These are phyloP conservation scores for Metarhizium album DNA, from an alignment of 2,329 filamentous ascomycete species.

Conservation along the genomic window DNA sequence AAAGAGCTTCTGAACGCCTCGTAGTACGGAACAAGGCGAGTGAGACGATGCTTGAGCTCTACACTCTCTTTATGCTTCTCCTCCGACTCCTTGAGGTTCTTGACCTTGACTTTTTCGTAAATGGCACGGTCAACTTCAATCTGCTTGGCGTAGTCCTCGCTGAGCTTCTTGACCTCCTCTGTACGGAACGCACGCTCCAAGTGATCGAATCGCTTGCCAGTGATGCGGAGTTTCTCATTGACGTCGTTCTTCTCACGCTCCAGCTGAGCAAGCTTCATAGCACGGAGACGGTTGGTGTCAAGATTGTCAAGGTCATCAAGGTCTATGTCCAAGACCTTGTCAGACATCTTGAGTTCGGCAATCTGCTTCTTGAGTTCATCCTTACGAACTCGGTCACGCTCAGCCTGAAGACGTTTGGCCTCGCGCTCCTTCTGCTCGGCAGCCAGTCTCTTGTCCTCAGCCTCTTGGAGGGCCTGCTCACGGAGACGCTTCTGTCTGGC, in stretches of 20 bases:
- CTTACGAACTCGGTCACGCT: constrained; percentile 81
- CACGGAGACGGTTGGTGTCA: constrained; percentile 81
- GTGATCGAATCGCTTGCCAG: constrained; percentile 92
- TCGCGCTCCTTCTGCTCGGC: constrained; percentile 90
- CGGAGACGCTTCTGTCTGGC: constrained; percentile 78
- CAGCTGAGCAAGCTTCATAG: constrained; percentile 88
- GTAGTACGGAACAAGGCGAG: constrained; percentile 73
- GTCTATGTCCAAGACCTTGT: constrained; percentile 65
- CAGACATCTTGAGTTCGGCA: constrained; percentile 79
- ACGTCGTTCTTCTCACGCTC: constrained; percentile 98
- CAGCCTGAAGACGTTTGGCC: constrained; percentile 71
- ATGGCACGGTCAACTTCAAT: constrained; percentile 65
- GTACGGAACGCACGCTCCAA: constrained; percentile 93
- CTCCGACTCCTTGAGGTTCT: constrained; percentile 72
- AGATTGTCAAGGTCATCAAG: constrained; percentile 74
- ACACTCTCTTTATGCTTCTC: constrained; percentile 86
- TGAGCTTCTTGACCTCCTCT: constrained; percentile 87
- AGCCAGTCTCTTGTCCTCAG: constrained; percentile 78
- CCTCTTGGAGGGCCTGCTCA: constrained; percentile 79
- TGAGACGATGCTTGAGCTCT: constrained; percentile 85
- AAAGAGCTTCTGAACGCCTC: constrained; percentile 74
- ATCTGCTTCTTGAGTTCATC: constrained; percentile 90
- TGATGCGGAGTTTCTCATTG: constrained; percentile 80
- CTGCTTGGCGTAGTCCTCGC: constrained; percentile 76
- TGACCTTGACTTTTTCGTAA: constrained; percentile 67